Conservation (phyloP, 2,329 filamentous ascomycete species). For the Pestalotiopsis fici region DNA sequence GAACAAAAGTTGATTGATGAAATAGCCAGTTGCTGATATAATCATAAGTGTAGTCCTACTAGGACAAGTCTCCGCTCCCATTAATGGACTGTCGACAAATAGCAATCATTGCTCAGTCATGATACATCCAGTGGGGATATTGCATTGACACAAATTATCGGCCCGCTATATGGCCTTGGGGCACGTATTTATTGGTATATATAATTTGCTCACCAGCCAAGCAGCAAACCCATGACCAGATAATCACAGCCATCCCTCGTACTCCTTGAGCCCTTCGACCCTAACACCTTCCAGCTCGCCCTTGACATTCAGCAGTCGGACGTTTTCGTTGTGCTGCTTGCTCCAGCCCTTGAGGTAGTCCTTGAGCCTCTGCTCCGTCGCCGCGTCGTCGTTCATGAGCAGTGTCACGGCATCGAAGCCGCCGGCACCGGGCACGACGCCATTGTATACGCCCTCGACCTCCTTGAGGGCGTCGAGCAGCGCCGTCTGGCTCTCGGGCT, state of each 20-base stretch:
- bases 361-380: constrained; percentile 61
- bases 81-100: background rate
- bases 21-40: too few relatives aligned
- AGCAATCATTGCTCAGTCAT: background rate
- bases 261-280: constrained; percentile 26
- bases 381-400: constrained; percentile 72
- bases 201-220: background rate
- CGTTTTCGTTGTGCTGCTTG: constrained; percentile 56
- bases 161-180: background rate
- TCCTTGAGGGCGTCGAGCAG: constrained; percentile 74
- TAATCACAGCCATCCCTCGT: constrained; percentile 26
- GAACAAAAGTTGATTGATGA: too few relatives aligned
- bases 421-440: constrained; percentile 91
- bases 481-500: constrained; percentile 82
- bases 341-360: constrained; percentile 68
- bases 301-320: constrained; percentile 59
- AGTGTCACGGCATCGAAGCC: constrained; percentile 89
- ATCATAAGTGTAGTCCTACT: too few relatives aligned
- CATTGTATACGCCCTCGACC: constrained; percentile 81
- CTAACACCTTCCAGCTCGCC: constrained; percentile 34
- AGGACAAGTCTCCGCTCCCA: background rate
- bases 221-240: background rate
- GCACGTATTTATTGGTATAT: background rate
- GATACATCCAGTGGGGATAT: background rate
- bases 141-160: background rate